Base-by-base conservation (phyloP, 768 basidiomycete genomes). In the Cyathus striatus region DNA sequence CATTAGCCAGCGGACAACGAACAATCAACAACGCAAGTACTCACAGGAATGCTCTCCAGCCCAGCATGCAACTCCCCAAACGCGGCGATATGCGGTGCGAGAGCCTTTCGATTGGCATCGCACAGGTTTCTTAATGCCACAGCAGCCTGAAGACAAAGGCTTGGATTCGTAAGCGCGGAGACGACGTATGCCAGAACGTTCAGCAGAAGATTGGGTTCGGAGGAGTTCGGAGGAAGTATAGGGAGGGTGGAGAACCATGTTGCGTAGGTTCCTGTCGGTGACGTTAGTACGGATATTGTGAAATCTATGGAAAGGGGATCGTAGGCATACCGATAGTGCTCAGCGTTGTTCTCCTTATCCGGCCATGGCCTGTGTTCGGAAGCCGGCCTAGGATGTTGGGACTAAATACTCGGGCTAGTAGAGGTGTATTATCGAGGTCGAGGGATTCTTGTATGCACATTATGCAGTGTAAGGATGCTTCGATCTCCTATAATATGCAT, bases 361-460 rank as follows among this genome's bases (percentile, higher is more conserved):
- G 75, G 25, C 75, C 71, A 25, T 76, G 70, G 0, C 83, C 84
- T 0, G 73, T 64, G 0, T 73, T 75, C 0, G 92, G 86, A 9
- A 96, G 56, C 16, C 73, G 66, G 3, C 81, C 81, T 1, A 92
- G 74, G 13, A 93, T 69, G 5, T 81, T 78, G 0, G 79, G 67
- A n/a, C 79, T 78, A 56, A 94, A 94, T 12, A 97, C 50, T 7
- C 75, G 73, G 18, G 66, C 59, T 3, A 92, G 67, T 38, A 81
- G 73, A 0, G 64, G 82, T 4, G 63, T 61, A 25, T 66, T 69
- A 34, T 74, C 73, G 41, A 75, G 60, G 46, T 76, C 75, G 21
- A 94, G 72, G 1, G 91, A 90, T 69, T 97, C 94, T 53, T 94
- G 89, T 6, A 92, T 73, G 5, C 85, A 85, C 67, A 83, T 82